Conservation (phyloP, 2,329 filamentous ascomycete species). For the Aspergillus eucalypticola region DNA sequence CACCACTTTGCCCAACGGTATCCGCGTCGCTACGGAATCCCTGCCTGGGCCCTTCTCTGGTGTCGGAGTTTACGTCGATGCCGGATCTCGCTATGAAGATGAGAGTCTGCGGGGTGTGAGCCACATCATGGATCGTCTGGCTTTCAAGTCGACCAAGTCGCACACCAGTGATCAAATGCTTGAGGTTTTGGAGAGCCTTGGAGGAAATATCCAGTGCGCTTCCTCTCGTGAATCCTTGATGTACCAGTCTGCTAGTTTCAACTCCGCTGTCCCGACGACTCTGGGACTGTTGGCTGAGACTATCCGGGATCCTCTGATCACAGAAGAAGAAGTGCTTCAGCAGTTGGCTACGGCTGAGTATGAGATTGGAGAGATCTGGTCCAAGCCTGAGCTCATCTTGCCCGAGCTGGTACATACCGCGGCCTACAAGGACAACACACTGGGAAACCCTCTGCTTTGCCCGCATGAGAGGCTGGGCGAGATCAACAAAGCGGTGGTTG, state of each 20-base stretch:
- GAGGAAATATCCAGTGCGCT: constrained; percentile 95
- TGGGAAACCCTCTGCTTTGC: constrained; percentile 90
- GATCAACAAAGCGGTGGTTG: constrained; percentile 73
- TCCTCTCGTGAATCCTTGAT: constrained; percentile 94
- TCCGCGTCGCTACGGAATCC: constrained; percentile 92
- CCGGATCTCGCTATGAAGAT: constrained; percentile 91
- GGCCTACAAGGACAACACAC: constrained; percentile 91
- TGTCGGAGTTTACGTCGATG: constrained; percentile 93
- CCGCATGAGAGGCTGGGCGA: constrained; percentile 75
- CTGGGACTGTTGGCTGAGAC: constrained; percentile 88
- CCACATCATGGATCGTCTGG: constrained; percentile 92
- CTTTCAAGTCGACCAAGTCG: constrained; percentile 81
- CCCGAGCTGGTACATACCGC: constrained; percentile 95
- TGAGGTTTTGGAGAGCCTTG: constrained; percentile 80
- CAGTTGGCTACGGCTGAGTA: constrained; percentile 92
- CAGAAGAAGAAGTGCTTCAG: constrained; percentile 79
- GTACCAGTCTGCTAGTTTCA: constrained; percentile 99
- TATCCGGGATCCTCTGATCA: constrained; percentile 81
- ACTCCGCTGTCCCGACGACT: constrained; percentile 80
- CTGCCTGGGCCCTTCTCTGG: constrained; percentile 92
- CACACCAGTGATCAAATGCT: constrained; percentile 81
- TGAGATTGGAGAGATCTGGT: constrained; percentile 97
- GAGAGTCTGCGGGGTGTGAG: constrained; percentile 81
- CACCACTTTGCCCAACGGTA: constrained; percentile 85
- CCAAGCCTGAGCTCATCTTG: constrained; percentile 91